Base-by-base conservation (phyloP, 495 filamentous ascomycete genomes). In the Bacidia rubella region DNA sequence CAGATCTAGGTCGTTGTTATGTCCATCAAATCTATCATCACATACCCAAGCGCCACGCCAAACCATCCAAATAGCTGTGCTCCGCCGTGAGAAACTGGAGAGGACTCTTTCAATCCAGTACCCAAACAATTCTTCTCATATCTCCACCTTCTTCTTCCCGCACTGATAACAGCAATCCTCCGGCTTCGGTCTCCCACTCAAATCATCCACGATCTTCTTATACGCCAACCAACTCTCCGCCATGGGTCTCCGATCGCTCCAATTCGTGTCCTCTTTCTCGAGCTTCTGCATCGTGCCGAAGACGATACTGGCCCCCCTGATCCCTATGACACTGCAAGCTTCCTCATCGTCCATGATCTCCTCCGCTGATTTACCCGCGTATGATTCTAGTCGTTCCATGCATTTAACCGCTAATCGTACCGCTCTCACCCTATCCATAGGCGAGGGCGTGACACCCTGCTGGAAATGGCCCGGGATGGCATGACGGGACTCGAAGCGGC, bases 381-480 rank as follows among this genome's bases (percentile, higher is more conserved):
- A 93, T 24, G 70, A 67, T 67, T 99, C 93, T 5, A 99, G 68
- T 59, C 93, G 86, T 67, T 94, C 80, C 57, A 97, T 81, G 62
- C 86, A 90, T 63, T 84, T 86, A 62, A 97, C 90, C 15, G 90
- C 87, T 60, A 99, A 79, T 45, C 93, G 78, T 10, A 95, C 80
- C 1, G 93, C 92, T 52, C 93, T 82, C 45, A 90, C 87, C 52
- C 93, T 82, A 66, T 99, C 93, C 90, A 97, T 96, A 3, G 90
- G 81, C 1, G 86, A 90, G 0, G 93, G 93, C 21, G 84, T 87
- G 38, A 89, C 89, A 60, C 92, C 92, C 68, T 98, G 90, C 66
- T 96, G 92, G 59, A 96, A 92, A 67, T 98, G 92, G 20, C 93
- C 93, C 0, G 93, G 93, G 35, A 97, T 87, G 38, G 87, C 88